These are phyloP conservation scores for Suhomyces anneliseae DNA, from an alignment of 1,139 yeast species.

Conservation along the genomic window DNA sequence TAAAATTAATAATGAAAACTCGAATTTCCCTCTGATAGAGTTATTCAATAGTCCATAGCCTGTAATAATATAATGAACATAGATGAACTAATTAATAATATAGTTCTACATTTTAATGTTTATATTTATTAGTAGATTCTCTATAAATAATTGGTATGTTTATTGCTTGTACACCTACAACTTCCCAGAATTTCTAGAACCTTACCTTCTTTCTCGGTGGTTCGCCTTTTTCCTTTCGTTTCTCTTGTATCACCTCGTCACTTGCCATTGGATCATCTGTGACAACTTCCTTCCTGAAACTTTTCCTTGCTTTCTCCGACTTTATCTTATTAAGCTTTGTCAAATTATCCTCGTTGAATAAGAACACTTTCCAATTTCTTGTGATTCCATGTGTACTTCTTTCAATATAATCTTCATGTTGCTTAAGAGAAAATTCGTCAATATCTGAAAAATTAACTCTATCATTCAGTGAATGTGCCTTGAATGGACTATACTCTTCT, in stretches of 20 bases:
- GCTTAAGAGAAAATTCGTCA: slow-evolving; percentile 24
- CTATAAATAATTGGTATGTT: no score
- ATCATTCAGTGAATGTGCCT: slow-evolving; percentile 17
- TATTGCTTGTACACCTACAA: no score
- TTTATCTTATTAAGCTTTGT: slow-evolving; percentile 31
- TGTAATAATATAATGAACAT: no score
- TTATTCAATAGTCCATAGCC: no score
- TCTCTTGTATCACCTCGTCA: slow-evolving; percentile 5
- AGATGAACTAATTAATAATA: no score
- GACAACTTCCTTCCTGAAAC: slow-evolving; percentile 10
- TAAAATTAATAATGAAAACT: no score
- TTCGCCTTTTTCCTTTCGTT: background rate
- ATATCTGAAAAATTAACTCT: slow-evolving; percentile 3
- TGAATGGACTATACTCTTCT: slow-evolving; percentile 33
- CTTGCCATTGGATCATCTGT: slow-evolving; percentile 9
- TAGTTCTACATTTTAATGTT: no score
- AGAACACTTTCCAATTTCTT: slow-evolving; percentile 43
- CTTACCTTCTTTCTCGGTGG: slow-evolving; percentile 24
- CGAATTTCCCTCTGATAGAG: no score
- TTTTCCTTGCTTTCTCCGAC: slow-evolving; percentile 22
- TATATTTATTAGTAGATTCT: no score
- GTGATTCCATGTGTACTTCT: slow-evolving; percentile 6
- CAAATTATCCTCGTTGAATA: slow-evolving; percentile 47
- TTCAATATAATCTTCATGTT: slow-evolving; percentile 17
- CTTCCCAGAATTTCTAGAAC: slow-evolving; percentile 13